Conservation (phyloP, 345 rosid species). For the Eucalyptus sp. region DNA sequence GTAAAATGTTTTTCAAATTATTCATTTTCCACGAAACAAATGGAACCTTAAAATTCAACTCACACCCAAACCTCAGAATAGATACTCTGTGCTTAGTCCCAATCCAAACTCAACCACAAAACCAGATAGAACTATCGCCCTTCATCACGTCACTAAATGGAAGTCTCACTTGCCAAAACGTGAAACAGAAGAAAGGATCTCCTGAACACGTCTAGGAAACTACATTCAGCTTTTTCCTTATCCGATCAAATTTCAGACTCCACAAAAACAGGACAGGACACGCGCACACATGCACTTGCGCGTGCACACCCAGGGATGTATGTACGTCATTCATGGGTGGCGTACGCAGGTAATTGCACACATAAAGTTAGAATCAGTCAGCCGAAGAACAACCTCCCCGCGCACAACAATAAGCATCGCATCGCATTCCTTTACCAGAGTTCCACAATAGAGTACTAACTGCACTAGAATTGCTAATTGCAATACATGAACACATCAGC, state of each 20-base stretch:
- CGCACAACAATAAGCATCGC: neutral
- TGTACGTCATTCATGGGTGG: neutral
- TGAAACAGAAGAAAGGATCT: neutral
- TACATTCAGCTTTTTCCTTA: neutral
- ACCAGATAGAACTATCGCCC: neutral
- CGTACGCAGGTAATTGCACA: neutral
- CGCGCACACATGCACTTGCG: accelerated
- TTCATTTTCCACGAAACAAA: neutral
- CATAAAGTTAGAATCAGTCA: neutral
- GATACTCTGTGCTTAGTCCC: neutral
- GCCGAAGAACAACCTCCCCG: neutral
- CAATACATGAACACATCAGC: neutral
- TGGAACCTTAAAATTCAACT: neutral
- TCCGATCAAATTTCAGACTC: neutral
- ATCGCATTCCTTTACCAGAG: neutral
- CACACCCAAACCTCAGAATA: neutral
- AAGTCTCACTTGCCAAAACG: neutral
- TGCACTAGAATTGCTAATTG: neutral
- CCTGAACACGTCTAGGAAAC: neutral
- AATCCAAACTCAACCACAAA: neutral
- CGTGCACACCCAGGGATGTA: neutral
- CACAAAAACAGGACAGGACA: neutral
- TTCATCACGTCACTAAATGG: neutral
- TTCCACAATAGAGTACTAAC: neutral
- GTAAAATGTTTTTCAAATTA: neutral